Conservation (phyloP, 768 basidiomycete species). For the Pleurotus platypus region DNA sequence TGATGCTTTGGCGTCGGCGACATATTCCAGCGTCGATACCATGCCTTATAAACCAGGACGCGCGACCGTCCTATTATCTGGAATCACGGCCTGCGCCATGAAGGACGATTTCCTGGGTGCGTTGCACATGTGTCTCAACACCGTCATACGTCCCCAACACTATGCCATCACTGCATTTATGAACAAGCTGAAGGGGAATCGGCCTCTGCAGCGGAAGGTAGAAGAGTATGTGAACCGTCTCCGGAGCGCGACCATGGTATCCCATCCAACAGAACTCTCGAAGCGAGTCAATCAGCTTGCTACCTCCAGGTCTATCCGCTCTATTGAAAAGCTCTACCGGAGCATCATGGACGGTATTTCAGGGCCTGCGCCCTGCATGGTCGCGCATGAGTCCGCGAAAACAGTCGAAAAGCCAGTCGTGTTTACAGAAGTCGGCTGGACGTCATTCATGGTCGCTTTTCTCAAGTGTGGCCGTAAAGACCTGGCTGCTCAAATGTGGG, state of each 20-base stretch:
- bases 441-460: slow-evolving; percentile 63
- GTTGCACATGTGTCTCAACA: slow-evolving; percentile 37
- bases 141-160: slow-evolving; percentile 30
- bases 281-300: slow-evolving; percentile 48
- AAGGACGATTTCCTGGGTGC: slow-evolving; percentile 56
- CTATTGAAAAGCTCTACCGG: slow-evolving; percentile 47
- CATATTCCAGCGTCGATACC: slow-evolving; percentile 13
- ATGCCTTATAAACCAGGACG: slow-evolving; percentile 24
- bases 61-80: slow-evolving; percentile 44
- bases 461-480: slow-evolving; percentile 51
- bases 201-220: slow-evolving; percentile 36
- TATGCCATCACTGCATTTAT: slow-evolving; percentile 36
- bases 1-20: slow-evolving; percentile 21
- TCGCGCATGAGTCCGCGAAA: slow-evolving; percentile 33
- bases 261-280: slow-evolving; percentile 44
- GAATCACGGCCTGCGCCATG: slow-evolving; percentile 59
- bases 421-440: slow-evolving; percentile 60
- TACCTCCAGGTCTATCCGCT: slow-evolving; percentile 21
- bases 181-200: slow-evolving; percentile 27
- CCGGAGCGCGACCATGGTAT: slow-evolving; percentile 47
- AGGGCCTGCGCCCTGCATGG: slow-evolving; percentile 52
- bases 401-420: slow-evolving; percentile 39
- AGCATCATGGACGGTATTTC: slow-evolving; percentile 47
- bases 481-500: slow-evolving; percentile 64
- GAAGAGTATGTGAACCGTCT: slow-evolving; percentile 43